phyloP scores from a whole-genome alignment of 169 alveolate species.

The Amoebophrya sp. region DNA sequence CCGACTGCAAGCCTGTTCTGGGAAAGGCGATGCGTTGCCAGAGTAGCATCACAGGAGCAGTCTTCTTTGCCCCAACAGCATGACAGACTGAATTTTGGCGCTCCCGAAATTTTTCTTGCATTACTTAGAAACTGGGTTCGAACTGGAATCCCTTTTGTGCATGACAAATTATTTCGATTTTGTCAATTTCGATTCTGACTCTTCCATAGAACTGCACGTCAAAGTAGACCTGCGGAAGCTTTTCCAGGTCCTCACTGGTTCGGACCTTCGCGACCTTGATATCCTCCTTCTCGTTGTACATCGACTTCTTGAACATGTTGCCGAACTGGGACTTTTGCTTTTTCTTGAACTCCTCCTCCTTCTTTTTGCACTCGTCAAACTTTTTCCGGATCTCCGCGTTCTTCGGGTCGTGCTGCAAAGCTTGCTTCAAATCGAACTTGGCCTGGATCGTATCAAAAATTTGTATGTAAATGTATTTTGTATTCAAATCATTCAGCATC shows the following conservation, averaged over 20 bases:
- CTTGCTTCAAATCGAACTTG: neutral
- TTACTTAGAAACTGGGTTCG: too few species aligned
- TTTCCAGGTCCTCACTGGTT: neutral
- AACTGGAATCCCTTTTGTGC: too few species aligned
- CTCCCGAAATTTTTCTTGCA: too few species aligned
- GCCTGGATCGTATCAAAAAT: neutral
- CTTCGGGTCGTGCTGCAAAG: neutral
- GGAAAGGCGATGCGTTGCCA: too few species aligned
- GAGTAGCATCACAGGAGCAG: too few species aligned
- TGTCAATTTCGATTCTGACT: too few species aligned
- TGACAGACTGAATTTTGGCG: too few species aligned
- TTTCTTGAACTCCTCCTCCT: neutral
- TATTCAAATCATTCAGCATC: neutral
- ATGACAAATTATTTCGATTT: too few species aligned
- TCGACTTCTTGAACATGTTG: neutral
- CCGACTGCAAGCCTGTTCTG: too few species aligned
- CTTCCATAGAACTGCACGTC: conserved; percentile 18
- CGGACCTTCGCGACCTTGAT: neutral
- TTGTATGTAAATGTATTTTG: neutral
- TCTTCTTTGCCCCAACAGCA: too few species aligned
- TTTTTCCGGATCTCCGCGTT: neutral
- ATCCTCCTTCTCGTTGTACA: neutral
- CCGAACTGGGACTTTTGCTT: neutral
- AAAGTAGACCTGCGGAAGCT: neutral
- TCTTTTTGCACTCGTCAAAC: neutral